Conservation (phyloP, 106 monocot genomes). For the Dendrobium catenatum region DNA sequence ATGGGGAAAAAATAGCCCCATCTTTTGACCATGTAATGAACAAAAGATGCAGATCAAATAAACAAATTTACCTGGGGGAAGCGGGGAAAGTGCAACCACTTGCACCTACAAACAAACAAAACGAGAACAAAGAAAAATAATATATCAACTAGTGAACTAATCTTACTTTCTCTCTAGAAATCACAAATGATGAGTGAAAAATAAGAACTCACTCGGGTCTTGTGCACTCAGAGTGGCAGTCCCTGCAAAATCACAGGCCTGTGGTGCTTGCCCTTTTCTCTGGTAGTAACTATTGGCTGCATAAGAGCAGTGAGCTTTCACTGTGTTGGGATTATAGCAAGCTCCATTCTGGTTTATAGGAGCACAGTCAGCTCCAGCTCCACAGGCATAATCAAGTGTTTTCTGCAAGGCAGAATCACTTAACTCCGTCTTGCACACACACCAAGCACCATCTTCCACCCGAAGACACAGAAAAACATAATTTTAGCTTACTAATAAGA, state of each 20-base stretch:
- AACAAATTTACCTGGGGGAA: slow-evolving; percentile 19
- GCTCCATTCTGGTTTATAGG: slow-evolving; percentile 41
- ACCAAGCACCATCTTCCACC: slow-evolving; percentile 61
- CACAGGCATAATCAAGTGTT: slow-evolving; percentile 75
- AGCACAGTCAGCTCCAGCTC: slow-evolving; percentile 60
- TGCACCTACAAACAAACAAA: slow-evolving; percentile 29
- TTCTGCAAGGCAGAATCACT: slow-evolving; percentile 37
- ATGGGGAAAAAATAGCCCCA: too few species aligned
- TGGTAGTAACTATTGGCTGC: slow-evolving; percentile 86
- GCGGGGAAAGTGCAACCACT: slow-evolving; percentile 38
- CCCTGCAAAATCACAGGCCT: slow-evolving; percentile 55
- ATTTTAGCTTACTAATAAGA: not conserved
- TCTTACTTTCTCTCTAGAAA: not conserved
- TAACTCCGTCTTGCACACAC: slow-evolving; percentile 46
- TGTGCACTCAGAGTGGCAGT: slow-evolving; percentile 21
- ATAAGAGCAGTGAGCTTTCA: slow-evolving; percentile 58
- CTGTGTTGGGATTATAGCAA: slow-evolving; percentile 59
- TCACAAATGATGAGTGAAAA: not conserved
- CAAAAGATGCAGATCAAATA: too few species aligned
- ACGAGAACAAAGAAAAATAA: not conserved
- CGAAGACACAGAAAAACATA: not conserved
- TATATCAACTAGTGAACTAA: not conserved
- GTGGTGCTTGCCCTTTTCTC: slow-evolving; percentile 32
- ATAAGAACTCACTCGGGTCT: slow-evolving; percentile 49
- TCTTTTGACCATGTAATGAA: too few species aligned